Evolutionary conservation across 2,329 filamentous ascomycete species (phyloP).

Genomic region (Microcyclosporella mali): DNA sequence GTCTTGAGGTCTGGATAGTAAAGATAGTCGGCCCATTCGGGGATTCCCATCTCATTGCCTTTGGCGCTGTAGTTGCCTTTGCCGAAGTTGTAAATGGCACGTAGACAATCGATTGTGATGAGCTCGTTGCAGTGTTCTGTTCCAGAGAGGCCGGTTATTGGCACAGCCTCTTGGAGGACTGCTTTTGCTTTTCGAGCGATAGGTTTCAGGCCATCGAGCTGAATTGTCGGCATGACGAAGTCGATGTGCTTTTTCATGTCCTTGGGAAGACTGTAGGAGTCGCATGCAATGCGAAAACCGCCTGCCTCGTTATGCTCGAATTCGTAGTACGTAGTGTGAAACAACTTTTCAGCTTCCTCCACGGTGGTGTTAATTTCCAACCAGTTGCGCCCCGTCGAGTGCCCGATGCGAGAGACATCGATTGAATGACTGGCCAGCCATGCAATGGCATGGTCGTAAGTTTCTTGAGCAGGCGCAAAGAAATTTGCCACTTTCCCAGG

Average conservation of each 20-base stretch:
- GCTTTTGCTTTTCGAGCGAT: constrained; percentile 9
- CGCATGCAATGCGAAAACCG: constrained; percentile 32
- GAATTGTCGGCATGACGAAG: constrained; percentile 20
- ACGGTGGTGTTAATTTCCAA: constrained; percentile 35
- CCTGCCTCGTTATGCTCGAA: constrained; percentile 32
- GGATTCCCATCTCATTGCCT: constrained; percentile 19
- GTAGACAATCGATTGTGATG: constrained; percentile 21
- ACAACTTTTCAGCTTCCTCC: constrained; percentile 33
- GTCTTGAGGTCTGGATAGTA: constrained; percentile 20
- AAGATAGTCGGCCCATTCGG: constrained; percentile 17
- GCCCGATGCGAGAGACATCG: constrained; percentile 8
- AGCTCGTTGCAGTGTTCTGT: constrained; percentile 9
- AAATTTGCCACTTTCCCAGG: constrained; percentile 23
- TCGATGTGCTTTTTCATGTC: constrained; percentile 23
- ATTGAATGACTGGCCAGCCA: constrained; percentile 26
- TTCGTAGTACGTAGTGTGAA: constrained; percentile 35
- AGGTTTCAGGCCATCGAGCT: constrained; percentile 17
- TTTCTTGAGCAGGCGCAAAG: constrained; percentile 25
- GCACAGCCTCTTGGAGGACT: not conserved
- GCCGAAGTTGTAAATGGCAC: constrained; percentile 19
- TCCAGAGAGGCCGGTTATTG: constrained; percentile 11
- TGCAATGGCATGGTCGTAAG: constrained; percentile 15
- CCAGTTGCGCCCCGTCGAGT: constrained; percentile 29
- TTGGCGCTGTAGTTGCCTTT: constrained; percentile 16
- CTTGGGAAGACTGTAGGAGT: constrained; percentile 30